A percentile compares a stretch with the other conserved stretches of the same genome.
phyloP scores from a whole-genome alignment of 352 stramenopile species.

The Globisporangium splendens region DNA sequence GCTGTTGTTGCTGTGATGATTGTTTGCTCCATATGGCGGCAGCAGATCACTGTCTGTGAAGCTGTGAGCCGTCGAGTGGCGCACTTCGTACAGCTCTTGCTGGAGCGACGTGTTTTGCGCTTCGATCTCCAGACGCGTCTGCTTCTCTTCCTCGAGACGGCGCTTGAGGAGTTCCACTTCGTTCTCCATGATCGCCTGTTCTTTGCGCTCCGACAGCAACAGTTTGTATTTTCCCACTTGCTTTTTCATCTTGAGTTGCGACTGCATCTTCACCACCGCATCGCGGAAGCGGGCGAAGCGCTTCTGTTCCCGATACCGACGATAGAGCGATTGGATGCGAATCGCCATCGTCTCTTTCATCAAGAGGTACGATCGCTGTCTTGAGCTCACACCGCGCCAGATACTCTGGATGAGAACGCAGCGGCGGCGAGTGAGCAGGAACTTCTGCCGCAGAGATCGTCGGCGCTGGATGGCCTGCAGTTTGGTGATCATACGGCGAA shows the following conservation, averaged over 20 bases:
- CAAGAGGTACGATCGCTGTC: slow-evolving; percentile 48
- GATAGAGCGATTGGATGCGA: slow-evolving; percentile 55
- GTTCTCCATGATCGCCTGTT: slow-evolving; percentile 73
- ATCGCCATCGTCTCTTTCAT: slow-evolving; percentile 56
- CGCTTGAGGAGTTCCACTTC: slow-evolving; percentile 72
- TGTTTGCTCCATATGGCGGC: slow-evolving; percentile 16
- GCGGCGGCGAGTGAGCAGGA: slow-evolving; percentile 34
- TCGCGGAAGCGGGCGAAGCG: slow-evolving; percentile 54
- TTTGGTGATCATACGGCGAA: slow-evolving; percentile 48
- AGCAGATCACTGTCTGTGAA: slow-evolving; percentile 45
- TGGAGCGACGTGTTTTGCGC: slow-evolving; percentile 72
- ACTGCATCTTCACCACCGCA: slow-evolving; percentile 72
- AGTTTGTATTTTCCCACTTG: slow-evolving; percentile 68
- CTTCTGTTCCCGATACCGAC: slow-evolving; percentile 41
- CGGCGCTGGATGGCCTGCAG: slow-evolving; percentile 58
- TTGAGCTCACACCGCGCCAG: slow-evolving; percentile 67
- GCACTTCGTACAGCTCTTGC: slow-evolving; percentile 61
- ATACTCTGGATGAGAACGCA: slow-evolving; percentile 66
- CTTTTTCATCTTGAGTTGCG: slow-evolving; percentile 69
- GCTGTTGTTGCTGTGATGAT: slow-evolving; percentile 8
- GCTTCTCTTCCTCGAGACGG: slow-evolving; percentile 78
- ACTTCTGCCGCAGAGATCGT: slow-evolving; percentile 39
- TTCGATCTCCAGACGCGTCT: slow-evolving; percentile 62
- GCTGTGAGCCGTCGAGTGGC: slow-evolving; percentile 38
- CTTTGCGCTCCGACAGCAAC: slow-evolving; percentile 55